Base-by-base conservation (phyloP, 305 asterid species). In the Solanum chacoense region DNA sequence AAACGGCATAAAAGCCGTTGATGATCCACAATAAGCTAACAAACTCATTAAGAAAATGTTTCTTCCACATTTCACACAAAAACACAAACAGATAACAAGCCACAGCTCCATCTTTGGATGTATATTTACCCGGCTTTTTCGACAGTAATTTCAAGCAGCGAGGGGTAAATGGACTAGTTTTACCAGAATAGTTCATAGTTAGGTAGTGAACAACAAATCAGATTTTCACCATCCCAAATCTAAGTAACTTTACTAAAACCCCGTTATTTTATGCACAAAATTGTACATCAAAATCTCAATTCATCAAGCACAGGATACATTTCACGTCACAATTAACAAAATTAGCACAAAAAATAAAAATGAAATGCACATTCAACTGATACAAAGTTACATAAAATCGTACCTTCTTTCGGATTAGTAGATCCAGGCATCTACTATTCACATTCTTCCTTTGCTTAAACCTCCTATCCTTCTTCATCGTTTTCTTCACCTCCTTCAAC, bases 211-310 rank as follows among this genome's bases (percentile, higher is more conserved):
- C 77, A 73, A 86, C 72, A 85, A 90, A 86, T 87, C 81, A 91
- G 67, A 90, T 81, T 50, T 79, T 67, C 67, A 88, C 84, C 89
- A 11, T 73, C 86, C 50, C 85, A 87, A 85, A 85, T 89, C 89
- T 67, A 76, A 24, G 45, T 31, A 86, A 89, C 90, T 65, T 90
- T 88, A 63, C 88, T 78, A 14, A 28, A 40, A 38, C 63, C 72
- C 88, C 92, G 79, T 91, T 91, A 95, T 94, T 95, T 94, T 93
- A 94, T 94, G 97, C 93, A 74, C 84, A 63, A 88, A 78, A 16
- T 38, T 24, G 89, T 14, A 81, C 55, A 84, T 42, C 34, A 16
- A 84, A 35, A 37, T 88, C 91, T 59, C 84, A 55, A 88, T 34
- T 90, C n/a, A 85, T 74, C 88, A 80, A 87, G 77, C 78, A 84